Percentiles rank a stretch among this genome's conserved stretches.
These are phyloP conservation scores for Leishmania arabica DNA, from an alignment of 208 protist genomes.

Conservation along the genomic window DNA sequence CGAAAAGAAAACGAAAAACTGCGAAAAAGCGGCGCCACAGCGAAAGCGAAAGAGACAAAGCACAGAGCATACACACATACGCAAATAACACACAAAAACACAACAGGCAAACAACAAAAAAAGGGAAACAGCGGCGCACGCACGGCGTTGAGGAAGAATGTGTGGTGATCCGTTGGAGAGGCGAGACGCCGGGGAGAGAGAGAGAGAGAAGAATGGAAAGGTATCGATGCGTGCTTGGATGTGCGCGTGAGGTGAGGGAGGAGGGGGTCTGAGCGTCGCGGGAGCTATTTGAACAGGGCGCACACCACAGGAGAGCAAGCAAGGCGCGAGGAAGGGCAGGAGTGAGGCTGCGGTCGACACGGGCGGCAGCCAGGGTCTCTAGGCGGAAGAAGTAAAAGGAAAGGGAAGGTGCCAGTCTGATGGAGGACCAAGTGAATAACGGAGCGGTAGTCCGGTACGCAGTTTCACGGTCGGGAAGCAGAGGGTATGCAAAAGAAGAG, in stretches of 20 bases:
- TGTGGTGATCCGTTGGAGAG: neutral
- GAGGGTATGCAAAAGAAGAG: conserved; percentile 2
- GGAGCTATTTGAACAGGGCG: neutral
- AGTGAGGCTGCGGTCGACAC: neutral
- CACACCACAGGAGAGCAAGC: neutral
- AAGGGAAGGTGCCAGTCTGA: conserved; percentile 4
- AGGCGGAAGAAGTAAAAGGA: conserved; percentile 5
- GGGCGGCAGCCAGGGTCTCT: neutral
- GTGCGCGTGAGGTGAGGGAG: neutral
- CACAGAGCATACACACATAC: neutral
- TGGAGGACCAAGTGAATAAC: neutral
- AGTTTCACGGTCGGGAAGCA: neutral
- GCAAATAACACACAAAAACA: neutral
- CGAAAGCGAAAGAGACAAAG: neutral
- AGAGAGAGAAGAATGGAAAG: neutral
- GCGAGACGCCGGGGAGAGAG: neutral
- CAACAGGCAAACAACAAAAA: neutral
- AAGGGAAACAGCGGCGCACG: neutral
- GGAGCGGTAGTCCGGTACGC: neutral
- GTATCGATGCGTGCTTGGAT: neutral
- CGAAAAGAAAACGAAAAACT: conserved; percentile 9
- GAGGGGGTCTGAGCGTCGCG: neutral
- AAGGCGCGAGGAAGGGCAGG: neutral
- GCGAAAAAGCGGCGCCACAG: neutral
- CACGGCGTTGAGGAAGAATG: neutral